Percentiles rank a stretch among this genome's conserved stretches.
Conservation (phyloP, 2,329 filamentous ascomycete species). For the Fonsecaea pugnacius region DNA sequence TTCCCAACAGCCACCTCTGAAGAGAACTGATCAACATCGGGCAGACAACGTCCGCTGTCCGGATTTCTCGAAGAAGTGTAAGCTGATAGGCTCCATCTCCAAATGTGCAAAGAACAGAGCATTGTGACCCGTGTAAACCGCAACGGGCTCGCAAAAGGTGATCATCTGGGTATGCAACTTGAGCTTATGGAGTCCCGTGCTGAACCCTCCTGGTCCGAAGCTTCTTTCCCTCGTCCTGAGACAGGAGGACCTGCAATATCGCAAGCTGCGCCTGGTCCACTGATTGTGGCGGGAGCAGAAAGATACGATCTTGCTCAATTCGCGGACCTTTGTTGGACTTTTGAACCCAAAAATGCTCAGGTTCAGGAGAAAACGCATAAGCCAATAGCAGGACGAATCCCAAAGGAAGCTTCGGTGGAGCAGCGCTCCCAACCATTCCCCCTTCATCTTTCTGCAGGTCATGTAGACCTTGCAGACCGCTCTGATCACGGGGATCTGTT, state of each 20-base stretch:
- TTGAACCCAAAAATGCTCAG: background rate
- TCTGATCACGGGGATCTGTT: slow-evolving; percentile 3
- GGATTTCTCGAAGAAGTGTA: background rate
- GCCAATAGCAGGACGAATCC: background rate
- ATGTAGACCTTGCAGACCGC: background rate
- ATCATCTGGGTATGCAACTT: background rate
- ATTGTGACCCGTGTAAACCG: too few species aligned
- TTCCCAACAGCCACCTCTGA: background rate
- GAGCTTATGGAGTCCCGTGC: background rate
- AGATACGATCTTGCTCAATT: background rate
- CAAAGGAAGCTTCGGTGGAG: background rate
- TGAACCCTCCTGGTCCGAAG: background rate
- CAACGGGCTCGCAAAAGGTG: background rate
- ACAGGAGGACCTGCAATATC: background rate
- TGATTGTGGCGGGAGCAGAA: background rate
- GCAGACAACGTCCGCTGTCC: background rate
- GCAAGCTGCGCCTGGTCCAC: background rate
- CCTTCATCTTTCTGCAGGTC: background rate
- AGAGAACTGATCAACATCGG: background rate
- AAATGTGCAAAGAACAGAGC: background rate
- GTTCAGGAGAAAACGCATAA: background rate
- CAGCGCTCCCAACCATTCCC: background rate
- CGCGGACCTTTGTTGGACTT: background rate
- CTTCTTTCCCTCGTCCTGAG: background rate
- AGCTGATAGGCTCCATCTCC: background rate